Base-by-base conservation (phyloP, 108 stramenopile genomes). In the Pseudonitzschia pungens region DNA sequence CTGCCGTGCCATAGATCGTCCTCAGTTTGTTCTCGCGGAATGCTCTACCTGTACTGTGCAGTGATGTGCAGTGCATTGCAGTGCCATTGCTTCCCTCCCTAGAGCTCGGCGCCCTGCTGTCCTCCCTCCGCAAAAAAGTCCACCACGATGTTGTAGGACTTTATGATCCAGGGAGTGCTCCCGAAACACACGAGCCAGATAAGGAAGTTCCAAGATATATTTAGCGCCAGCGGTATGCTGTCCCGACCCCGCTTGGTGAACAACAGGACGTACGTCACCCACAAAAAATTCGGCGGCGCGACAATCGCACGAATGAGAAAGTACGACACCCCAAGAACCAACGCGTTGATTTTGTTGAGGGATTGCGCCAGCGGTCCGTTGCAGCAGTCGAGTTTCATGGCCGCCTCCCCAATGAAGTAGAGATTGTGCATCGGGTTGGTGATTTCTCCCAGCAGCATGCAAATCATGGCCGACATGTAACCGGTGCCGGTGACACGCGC, bases 371-470 rank as follows among this genome's bases (percentile, higher is more conserved):
- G 53, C 22, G 69, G 73, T 51, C 80, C 77, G 67, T 75, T 81
- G 76, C 80, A 79, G 60, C 76, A 81, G 29, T 73, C 82, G 26
- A 87, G 65, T 18, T 69, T 73, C 43, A 77, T 67, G 1, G 90
- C 90, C 28, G 63, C 43, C n/a, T 62, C 31, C 2, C 71, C 43
- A 29, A 88, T 73, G 20, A 68, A 69, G 42, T 77, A 80, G 6
- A 60, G 33, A 72, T 88, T 91, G 27, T 83, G 82, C 0, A 82
- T 56, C 4, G 90, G 87, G 73, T 87, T 88, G 43, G 87, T 88
- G 7, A 80, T 51, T 72, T 91, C 90, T 50, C 90, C 90, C 36
- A 79, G 36, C 24, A 86, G 87, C 86, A 91, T 91, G 70, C 79
- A 80, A 45, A 75, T 75, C 79, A 80, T 84, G 44, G 87, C 87